A percentile compares a stretch with the other conserved stretches of the same genome.
Conservation (phyloP, 2,329 filamentous ascomycete species). For the Fusarium papillatum region DNA sequence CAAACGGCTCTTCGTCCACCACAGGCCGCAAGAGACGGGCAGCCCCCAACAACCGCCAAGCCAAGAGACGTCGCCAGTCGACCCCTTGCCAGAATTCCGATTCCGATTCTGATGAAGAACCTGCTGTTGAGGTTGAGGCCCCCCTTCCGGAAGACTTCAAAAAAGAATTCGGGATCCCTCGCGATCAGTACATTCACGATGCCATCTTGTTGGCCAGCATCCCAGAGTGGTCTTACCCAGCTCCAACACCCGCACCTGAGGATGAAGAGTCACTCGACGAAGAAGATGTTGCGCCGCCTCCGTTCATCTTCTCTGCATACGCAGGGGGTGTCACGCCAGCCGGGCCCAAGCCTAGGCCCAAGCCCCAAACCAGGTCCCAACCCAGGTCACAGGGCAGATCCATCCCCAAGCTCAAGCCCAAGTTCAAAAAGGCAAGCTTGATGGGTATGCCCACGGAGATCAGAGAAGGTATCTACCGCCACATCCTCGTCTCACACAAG, state of each 20-base stretch:
- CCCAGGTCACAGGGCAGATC: background rate
- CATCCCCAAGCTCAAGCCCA: background rate
- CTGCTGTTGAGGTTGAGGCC: constrained; percentile 4
- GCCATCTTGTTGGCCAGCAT: background rate
- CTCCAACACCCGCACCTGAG: background rate
- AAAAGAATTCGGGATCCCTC: constrained; percentile 23
- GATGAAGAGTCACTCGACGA: constrained; percentile 25
- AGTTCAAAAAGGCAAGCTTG: constrained; percentile 5
- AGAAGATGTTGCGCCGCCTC: constrained; percentile 27
- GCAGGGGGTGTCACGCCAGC: background rate
- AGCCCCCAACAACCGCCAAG: background rate
- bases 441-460: constrained; percentile 47
- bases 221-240: background rate
- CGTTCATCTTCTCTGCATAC: constrained; percentile 9
- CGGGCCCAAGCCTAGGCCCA: background rate
- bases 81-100: background rate
- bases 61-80: constrained; percentile 5
- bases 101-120: background rate
- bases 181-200: constrained; percentile 27
- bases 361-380: too few relatives aligned
- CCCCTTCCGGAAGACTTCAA: constrained; percentile 26
- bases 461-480: constrained; percentile 47
- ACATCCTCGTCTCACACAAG: constrained; percentile 47
- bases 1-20: background rate
- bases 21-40: constrained; percentile 5